Base-by-base conservation (phyloP, 2,329 filamentous ascomycete genomes). In the Aspergillus costaricaensis region DNA sequence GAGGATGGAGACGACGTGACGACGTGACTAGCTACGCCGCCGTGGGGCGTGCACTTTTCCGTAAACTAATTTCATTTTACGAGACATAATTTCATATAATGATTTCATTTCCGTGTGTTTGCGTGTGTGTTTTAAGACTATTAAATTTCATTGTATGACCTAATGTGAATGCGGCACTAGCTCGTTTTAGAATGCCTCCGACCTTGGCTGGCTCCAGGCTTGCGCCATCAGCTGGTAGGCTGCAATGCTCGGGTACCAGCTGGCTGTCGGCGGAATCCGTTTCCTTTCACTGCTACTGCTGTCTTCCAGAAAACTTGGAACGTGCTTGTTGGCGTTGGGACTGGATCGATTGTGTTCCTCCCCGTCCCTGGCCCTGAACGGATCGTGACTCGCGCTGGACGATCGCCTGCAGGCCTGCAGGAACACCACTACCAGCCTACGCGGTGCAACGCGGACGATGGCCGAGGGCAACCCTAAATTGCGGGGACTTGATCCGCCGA, bases 381-480 rank as follows among this genome's bases (percentile, higher is more conserved):
- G 5, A 50, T 30, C 27, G 23, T 50, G 23, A 36, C 12, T 36
- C 32, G 32, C 32, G 10, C 32, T 36, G 10, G 32, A 36, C 27
- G 14, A 50, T 55, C n/a, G n/a, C 10, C 39, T 55, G 53, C 53
- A 55, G 53, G 14, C 5, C 32, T 36, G 27, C 14, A 23, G 9
- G 8, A 21, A 43, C 19, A 27, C 3, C 25, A 30, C 14, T 12
- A 17, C 32, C 12, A 12, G 5, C 5, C 32, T 36, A 4, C 32
- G 32, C 6, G 50, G 30, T 38, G 10, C 36, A 17, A 39, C 17
- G 21, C 53, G 53, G 53, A 55, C 39, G 25, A 55, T 47, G 53
- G n/a, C 53, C 53, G 53, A 55, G 17, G 25, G 25, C 25, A 47
- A 21, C 27, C 53, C 41, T 55, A 36, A 55, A 36, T 36, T 36